A percentile compares a stretch with the other conserved stretches of the same genome.
Conservation (phyloP, 495 filamentous ascomycete species). For the Penicillium arizonense region DNA sequence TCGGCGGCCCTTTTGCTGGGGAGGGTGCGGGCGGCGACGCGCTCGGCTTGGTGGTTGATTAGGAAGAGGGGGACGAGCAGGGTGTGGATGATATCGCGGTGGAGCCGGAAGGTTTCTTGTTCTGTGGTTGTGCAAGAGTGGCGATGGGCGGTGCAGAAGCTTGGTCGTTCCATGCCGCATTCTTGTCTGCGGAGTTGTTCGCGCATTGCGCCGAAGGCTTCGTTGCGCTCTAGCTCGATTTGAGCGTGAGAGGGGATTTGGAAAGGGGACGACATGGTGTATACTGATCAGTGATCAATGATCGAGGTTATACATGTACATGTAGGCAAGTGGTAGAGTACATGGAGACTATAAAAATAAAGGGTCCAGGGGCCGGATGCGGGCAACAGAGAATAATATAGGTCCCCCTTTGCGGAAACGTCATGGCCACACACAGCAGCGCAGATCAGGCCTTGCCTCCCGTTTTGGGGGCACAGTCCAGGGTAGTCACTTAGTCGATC, state of each 20-base stretch:
- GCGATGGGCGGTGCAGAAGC: slow-evolving; percentile 51
- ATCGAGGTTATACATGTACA: not conserved
- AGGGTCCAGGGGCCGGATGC: slow-evolving; percentile 19
- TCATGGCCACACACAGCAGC: slow-evolving; percentile 23
- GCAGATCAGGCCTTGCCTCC: slow-evolving; percentile 7
- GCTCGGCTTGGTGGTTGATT: slow-evolving; percentile 52
- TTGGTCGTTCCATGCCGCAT: slow-evolving; percentile 36
- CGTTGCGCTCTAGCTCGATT: slow-evolving; percentile 38
- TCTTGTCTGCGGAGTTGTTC: slow-evolving; percentile 44
- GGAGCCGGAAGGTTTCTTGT: slow-evolving; percentile 52
- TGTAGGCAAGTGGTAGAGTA: not conserved
- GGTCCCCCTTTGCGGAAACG: slow-evolving; percentile 25
- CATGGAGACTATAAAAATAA: slow-evolving; percentile 1
- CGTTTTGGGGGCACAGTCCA: slow-evolving; percentile 14
- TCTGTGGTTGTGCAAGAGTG: slow-evolving; percentile 37
- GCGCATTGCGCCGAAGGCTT: slow-evolving; percentile 43
- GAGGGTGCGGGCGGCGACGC: slow-evolving; percentile 46
- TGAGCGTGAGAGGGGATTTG: slow-evolving; percentile 39
- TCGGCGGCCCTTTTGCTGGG: slow-evolving; percentile 47
- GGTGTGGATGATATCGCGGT: slow-evolving; percentile 61
- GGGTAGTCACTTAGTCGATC: slow-evolving; percentile 21
- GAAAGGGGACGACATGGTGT: slow-evolving; percentile 45
- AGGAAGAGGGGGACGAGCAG: slow-evolving; percentile 57
- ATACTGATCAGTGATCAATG: not conserved
- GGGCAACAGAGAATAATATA: slow-evolving; percentile 18